Evolutionary conservation across 192 early-diverging fungal genomes (phyloP).

Genomic region (Rhizophagus clarus): DNA sequence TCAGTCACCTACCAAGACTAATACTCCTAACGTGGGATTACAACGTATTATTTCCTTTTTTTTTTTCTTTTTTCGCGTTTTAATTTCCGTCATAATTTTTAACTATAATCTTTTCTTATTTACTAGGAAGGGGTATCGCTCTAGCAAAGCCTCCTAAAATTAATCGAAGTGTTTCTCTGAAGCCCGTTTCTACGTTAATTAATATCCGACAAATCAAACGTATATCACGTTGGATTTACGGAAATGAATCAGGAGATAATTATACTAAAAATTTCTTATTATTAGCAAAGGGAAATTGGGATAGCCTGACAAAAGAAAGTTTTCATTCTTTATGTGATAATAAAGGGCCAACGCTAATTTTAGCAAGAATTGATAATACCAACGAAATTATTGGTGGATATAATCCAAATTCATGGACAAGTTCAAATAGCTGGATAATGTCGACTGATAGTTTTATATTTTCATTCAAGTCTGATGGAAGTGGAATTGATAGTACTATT

Average conservation of each 20-base stretch:
- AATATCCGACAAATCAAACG: not conserved
- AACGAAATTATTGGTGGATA: not conserved
- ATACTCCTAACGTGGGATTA: too few relatives aligned
- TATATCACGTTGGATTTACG: not conserved
- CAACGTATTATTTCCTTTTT: too few relatives aligned
- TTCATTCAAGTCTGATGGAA: not conserved
- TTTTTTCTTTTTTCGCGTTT: too few relatives aligned
- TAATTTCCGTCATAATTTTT: too few relatives aligned
- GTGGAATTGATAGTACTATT: not conserved
- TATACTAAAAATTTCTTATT: not conserved
- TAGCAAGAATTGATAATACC: not conserved
- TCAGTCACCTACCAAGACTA: not conserved
- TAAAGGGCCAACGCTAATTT: not conserved
- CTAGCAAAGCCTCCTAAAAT: too few relatives aligned
- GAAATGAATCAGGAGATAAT: not conserved
- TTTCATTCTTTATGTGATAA: not conserved
- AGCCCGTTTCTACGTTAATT: not conserved
- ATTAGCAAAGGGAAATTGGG: not conserved
- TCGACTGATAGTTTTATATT: not conserved
- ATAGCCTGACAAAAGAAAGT: not conserved
- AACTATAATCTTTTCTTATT: too few relatives aligned
- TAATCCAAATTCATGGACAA: not conserved
- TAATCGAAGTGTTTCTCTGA: not conserved
- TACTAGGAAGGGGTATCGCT: too few relatives aligned
- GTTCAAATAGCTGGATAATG: not conserved